Evolutionary conservation across 2,329 filamentous ascomycete genomes (phyloP), one percentile per base, ranked within the genome.

Genomic region (Paecilomyces sp.): DNA sequence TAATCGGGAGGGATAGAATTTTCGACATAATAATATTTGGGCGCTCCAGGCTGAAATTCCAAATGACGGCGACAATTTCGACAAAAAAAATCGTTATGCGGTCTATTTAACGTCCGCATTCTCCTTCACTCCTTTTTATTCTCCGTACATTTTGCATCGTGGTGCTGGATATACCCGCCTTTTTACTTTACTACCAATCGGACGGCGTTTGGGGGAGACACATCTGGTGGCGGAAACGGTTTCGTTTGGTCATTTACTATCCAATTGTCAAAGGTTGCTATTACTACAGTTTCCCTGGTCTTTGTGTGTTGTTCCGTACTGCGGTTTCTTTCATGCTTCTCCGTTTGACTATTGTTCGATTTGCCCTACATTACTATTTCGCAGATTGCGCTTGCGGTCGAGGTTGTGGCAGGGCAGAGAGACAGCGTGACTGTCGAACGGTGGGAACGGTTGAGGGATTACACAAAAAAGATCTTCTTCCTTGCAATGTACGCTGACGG

Each of bases 111-210:
- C 41, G 41, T 53, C 51, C 28, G 28, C 51, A n/a, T 30, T 36
- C 41, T 58, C 53, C 28, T 60, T 58, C 60, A 57, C 41, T 61
- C 47, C 58, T 65, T 59, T 62, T 58, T 58, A 60, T 65, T 63
- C 63, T 64, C 58, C 63, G 52, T 63, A 74, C 71, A 74, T 75
- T 73, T 76, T 77, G 75, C 75, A 77, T 77, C 68, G 73, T 70
- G 75, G 75, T 77, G 75, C 75, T 76, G 75, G 75, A 77, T 78
- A 78, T 78, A 78, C 75, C 75, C 75, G 75, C 74, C 74, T 77
- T 63, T 22, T 22, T 22, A 22, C 22, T 22, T 74, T 67, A 71
- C 72, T 68, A 68, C 51, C 51, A 53, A 68, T 72, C 65, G 73
- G 73, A 72, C 64, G 73, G 73, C 72, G 73, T 75, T 75, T 59